phyloP scores from a whole-genome alignment of 208 protist genomes.

The Leishmania braziliensis region DNA sequence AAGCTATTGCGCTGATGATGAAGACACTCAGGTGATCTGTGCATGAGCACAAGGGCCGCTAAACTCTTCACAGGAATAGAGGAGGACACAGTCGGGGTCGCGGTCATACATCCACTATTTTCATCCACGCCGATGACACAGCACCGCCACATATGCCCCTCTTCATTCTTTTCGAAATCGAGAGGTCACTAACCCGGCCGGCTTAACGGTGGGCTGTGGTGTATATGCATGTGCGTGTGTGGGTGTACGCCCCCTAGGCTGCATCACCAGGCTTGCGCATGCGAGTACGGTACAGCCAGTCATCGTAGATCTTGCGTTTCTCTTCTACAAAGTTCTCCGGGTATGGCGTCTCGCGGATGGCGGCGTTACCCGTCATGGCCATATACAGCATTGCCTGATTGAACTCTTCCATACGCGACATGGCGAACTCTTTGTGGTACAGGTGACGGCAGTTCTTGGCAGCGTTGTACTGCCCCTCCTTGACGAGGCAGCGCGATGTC shows the following conservation, averaged over 20 bases:
- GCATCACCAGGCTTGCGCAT: slow-evolving; percentile 82
- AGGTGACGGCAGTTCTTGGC: slow-evolving; percentile 88
- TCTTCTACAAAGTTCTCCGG: slow-evolving; percentile 83
- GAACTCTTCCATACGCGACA: slow-evolving; percentile 84
- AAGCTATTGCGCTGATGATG: not conserved
- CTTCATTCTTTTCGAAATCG: not conserved
- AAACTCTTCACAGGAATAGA: not conserved
- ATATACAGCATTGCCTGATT: slow-evolving; percentile 87
- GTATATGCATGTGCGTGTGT: not conserved
- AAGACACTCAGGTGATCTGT: not conserved
- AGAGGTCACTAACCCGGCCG: not conserved
- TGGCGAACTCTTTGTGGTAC: slow-evolving; percentile 81
- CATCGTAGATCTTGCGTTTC: slow-evolving; percentile 89
- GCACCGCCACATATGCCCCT: not conserved
- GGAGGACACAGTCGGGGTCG: not conserved
- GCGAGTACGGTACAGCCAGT: slow-evolving; percentile 84
- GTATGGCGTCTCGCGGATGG: slow-evolving; percentile 87
- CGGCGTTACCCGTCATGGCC: slow-evolving; percentile 83
- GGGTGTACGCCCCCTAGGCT: slow-evolving; percentile 20
- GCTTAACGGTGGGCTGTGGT: not conserved
- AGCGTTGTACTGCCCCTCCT: slow-evolving; percentile 89
- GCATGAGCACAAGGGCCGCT: not conserved
- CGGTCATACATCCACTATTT: not conserved
- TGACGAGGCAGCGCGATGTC: slow-evolving; percentile 68
- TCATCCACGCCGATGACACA: not conserved